Evolutionary conservation across 352 stramenopile species (phyloP).

Genomic region (Globisporangium abappressorium): DNA sequence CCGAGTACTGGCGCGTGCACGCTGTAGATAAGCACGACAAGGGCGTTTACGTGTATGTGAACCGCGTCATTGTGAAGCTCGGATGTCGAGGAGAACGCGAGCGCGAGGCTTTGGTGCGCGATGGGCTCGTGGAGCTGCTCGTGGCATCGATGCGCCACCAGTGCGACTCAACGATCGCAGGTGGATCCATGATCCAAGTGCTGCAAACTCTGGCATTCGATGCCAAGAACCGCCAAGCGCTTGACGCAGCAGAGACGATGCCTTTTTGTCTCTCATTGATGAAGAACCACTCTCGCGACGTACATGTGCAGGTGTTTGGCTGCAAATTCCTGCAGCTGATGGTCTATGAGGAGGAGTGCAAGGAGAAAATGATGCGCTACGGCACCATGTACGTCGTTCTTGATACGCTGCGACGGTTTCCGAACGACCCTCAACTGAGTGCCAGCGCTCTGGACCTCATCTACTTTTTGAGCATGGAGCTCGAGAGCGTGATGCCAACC

Average conservation of each 20-base stretch:
- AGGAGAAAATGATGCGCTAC: conserved; percentile 34
- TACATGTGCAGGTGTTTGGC: conserved; percentile 40
- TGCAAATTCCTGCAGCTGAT: conserved; percentile 75
- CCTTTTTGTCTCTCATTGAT: conserved; percentile 33
- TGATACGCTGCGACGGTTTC: conserved; percentile 31
- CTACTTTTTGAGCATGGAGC: conserved; percentile 48
- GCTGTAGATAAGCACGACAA: conserved; percentile 18
- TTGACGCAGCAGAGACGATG: conserved; percentile 32
- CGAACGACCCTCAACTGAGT: conserved; percentile 36
- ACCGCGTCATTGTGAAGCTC: conserved; percentile 43
- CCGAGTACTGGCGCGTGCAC: conserved; percentile 22
- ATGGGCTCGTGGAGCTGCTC: conserved; percentile 36
- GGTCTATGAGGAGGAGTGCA: conserved; percentile 54
- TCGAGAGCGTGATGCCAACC: conserved; percentile 25
- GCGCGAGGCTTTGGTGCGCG: conserved; percentile 38
- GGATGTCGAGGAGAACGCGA: conserved; percentile 44
- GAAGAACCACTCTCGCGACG: conserved; percentile 23
- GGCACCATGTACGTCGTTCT: conserved; percentile 34
- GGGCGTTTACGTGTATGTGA: conserved; percentile 38
- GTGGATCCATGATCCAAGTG: conserved; percentile 32
- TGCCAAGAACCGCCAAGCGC: conserved; percentile 27
- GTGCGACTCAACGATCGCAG: conserved; percentile 14
- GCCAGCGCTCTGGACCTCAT: conserved; percentile 47
- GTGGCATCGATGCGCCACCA: conserved; percentile 24
- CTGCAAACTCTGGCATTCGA: conserved; percentile 50